Evolutionary conservation across 257 asterid genomes (phyloP).

Genomic region (Lycium ferocissimum): DNA sequence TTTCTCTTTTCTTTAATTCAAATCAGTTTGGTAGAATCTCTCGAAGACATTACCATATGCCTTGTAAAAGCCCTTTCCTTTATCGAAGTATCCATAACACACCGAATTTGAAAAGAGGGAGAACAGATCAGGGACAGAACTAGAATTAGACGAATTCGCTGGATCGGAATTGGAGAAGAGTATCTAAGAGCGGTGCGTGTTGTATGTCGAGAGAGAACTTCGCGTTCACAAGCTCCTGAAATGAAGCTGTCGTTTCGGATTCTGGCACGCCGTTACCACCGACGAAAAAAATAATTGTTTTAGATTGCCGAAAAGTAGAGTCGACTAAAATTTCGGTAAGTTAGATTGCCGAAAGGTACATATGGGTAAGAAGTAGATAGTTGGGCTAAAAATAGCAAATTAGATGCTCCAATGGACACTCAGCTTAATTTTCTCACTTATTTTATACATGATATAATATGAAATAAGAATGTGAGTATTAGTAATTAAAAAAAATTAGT

Average conservation of each 20-base stretch:
- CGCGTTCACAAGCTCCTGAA: conserved; percentile 94
- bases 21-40: conserved; percentile 37
- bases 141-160: conserved; percentile 39
- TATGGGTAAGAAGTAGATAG: no score
- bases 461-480: no score
- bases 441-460: no score
- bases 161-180: conserved; percentile 58
- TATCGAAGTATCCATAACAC: conserved; percentile 76
- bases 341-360: no score
- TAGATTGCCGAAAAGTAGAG: no score
- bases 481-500: no score
- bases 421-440: no score
- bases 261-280: conserved; percentile 61
- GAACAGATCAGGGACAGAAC: conserved; percentile 71
- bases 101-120: conserved; percentile 81
- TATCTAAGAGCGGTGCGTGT: conserved; percentile 86
- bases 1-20: no score
- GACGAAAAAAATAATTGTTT: no score
- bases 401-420: no score
- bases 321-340: no score
- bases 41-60: conserved; percentile 83
- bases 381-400: no score
- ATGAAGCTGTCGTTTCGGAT: conserved; percentile 87
- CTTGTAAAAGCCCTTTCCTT: conserved; percentile 83
- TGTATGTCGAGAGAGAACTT: conserved; percentile 90